These are phyloP conservation scores for Monoraphidium neglectum DNA, from an alignment of 139 green algal species.

Conservation along the genomic window DNA sequence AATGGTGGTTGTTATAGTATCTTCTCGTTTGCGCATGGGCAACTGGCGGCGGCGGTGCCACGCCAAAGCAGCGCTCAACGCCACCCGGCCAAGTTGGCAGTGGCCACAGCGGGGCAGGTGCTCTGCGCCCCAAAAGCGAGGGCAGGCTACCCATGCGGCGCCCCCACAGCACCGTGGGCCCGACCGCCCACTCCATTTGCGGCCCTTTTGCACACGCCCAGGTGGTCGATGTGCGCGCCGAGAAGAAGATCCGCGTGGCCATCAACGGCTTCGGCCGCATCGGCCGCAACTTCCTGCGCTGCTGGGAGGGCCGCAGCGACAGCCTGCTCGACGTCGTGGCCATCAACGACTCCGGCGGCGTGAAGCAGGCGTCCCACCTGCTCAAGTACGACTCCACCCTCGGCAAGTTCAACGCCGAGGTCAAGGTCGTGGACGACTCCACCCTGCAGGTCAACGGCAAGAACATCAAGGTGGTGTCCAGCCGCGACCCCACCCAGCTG, in stretches of 20 bases:
- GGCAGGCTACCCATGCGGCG: not conserved
- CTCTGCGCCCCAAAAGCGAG: not conserved
- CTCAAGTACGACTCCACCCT: slow-evolving; percentile 99
- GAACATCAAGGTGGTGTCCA: slow-evolving; percentile 92
- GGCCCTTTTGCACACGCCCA: not conserved
- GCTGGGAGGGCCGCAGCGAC: slow-evolving; percentile 76
- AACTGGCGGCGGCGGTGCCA: no score
- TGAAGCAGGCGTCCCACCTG: slow-evolving; percentile 98
- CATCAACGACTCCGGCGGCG: slow-evolving; percentile 97
- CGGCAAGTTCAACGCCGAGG: slow-evolving; percentile 93
- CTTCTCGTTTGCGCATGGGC: no score
- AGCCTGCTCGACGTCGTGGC: slow-evolving; percentile 87
- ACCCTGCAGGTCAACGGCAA: slow-evolving; percentile 95
- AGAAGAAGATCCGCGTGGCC: slow-evolving; percentile 94
- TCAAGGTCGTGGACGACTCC: slow-evolving; percentile 91
- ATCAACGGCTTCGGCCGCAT: slow-evolving; percentile 99
- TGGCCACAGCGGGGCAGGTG: not conserved
- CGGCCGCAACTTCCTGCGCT: slow-evolving; percentile 94
- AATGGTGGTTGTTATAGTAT: no score
- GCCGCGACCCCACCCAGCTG: slow-evolving; percentile 93
- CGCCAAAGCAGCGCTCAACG: no score
- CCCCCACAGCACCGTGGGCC: not conserved
- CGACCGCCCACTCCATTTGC: not conserved
- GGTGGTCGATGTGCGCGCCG: slow-evolving; percentile 45
- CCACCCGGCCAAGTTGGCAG: no score